Conservation (phyloP, 139 green algal genomes). For the Chlamydomonas eustigma region DNA sequence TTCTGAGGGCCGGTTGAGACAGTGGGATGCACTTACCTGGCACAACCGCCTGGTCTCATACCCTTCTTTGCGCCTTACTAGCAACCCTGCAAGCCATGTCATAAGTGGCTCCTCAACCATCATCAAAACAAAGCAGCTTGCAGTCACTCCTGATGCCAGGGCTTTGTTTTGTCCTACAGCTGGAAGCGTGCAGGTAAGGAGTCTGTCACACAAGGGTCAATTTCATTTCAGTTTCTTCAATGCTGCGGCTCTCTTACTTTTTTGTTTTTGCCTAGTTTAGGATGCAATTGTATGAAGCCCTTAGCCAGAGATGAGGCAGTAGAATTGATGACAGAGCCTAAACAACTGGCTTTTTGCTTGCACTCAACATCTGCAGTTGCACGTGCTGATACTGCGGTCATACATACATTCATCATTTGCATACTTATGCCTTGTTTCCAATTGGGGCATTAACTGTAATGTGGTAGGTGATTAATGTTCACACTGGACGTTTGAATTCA, state of each 20-base stretch:
- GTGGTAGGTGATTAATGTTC: slow-evolving; percentile 56
- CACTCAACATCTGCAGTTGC: no score
- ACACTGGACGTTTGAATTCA: slow-evolving; percentile 35
- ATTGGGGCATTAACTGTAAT: no score
- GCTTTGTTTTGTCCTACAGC: slow-evolving; percentile 74
- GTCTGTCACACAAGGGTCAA: neutral
- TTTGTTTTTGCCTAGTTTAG: neutral
- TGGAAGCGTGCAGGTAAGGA: slow-evolving; percentile 46
- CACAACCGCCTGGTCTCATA: slow-evolving; percentile 70
- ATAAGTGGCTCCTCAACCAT: slow-evolving; percentile 2
- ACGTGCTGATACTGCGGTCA: no score
- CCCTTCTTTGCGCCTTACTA: neutral
- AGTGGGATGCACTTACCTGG: slow-evolving; percentile 66
- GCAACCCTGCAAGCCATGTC: slow-evolving; percentile 53
- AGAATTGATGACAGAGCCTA: no score
- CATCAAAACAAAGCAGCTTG: slow-evolving; percentile 43
- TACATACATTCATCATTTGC: no score
- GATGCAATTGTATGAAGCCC: neutral
- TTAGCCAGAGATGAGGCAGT: neutral
- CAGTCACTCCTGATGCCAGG: slow-evolving; percentile 50
- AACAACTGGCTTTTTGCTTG: no score
- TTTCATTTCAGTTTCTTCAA: no score
- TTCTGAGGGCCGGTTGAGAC: slow-evolving; percentile 65
- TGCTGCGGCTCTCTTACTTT: no score
- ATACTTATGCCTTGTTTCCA: no score